These are phyloP conservation scores for Coelastrella sp. DNA, from an alignment of 139 green algal species.

Conservation along the genomic window DNA sequence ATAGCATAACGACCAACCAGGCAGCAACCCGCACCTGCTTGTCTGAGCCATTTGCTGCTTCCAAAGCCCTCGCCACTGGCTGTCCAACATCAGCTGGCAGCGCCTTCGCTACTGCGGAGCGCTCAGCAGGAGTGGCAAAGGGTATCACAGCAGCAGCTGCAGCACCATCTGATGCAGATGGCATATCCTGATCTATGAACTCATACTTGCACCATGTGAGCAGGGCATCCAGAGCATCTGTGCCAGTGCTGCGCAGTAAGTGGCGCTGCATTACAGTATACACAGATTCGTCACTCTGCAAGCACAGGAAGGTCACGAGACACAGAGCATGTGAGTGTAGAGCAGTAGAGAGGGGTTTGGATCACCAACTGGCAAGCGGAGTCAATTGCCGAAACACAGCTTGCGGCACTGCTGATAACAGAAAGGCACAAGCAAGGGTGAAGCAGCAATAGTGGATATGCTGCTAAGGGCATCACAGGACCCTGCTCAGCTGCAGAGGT, in stretches of 20 bases:
- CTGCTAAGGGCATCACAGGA: no score
- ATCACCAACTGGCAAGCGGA: no score
- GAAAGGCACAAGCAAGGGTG: no score
- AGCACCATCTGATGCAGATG: neutral
- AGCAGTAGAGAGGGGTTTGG: no score
- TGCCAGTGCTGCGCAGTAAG: slow-evolving; percentile 69
- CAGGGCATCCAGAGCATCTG: slow-evolving; percentile 70
- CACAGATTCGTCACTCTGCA: slow-evolving; percentile 57
- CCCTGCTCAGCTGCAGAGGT: no score
- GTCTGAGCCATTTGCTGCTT: slow-evolving; percentile 21
- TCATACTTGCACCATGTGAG: slow-evolving; percentile 65
- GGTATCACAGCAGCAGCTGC: neutral
- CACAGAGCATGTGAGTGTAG: no score
- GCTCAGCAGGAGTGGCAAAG: slow-evolving; percentile 45
- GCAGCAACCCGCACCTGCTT: slow-evolving; percentile 5
- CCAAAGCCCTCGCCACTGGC: slow-evolving; percentile 3
- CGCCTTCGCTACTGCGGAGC: slow-evolving; percentile 46
- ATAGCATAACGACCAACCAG: neutral
- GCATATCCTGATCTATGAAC: slow-evolving; percentile 35
- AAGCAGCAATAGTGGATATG: no score
- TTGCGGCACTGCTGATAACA: no score
- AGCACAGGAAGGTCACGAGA: neutral
- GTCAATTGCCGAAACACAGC: no score
- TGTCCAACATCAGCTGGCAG: slow-evolving; percentile 54
- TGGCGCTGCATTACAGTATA: slow-evolving; percentile 66